These are phyloP conservation scores for Ramaria rubella DNA, from an alignment of 768 basidiomycete species.

Conservation along the genomic window DNA sequence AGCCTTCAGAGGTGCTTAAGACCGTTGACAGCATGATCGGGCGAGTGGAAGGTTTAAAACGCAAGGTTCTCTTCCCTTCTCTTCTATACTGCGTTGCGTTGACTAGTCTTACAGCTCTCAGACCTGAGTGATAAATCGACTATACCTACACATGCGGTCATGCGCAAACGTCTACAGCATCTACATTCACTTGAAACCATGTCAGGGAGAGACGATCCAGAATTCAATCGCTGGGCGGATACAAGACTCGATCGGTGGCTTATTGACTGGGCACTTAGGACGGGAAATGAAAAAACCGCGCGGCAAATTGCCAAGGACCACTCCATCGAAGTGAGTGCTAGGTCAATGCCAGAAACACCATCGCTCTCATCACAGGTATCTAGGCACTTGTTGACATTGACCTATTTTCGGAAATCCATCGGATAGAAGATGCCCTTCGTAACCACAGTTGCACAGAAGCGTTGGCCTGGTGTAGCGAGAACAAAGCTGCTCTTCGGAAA, in stretches of 20 bases:
- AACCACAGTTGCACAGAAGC: constrained; percentile 82
- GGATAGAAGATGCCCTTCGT: constrained; percentile 76
- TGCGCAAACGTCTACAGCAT: constrained; percentile 69
- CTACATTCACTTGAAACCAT: constrained; percentile 57
- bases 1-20: constrained; percentile 48
- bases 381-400: constrained; percentile 88
- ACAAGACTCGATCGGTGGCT: constrained; percentile 81
- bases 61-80: constrained; percentile 56
- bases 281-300: constrained; percentile 73
- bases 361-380: not conserved
- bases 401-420: constrained; percentile 80
- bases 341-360: too few species aligned
- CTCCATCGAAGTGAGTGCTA: constrained; percentile 65
- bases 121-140: constrained; percentile 43
- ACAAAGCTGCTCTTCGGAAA: constrained; percentile 87
- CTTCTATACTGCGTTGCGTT: not conserved
- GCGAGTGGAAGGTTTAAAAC: constrained; percentile 72
- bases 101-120: constrained; percentile 32
- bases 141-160: constrained; percentile 59
- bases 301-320: constrained; percentile 66
- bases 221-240: constrained; percentile 73
- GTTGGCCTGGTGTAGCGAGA: constrained; percentile 93
- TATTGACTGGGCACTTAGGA: constrained; percentile 86
- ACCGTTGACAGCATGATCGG: constrained; percentile 71
- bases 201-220: constrained; percentile 42